These are phyloP conservation scores for Massarina eburnea DNA, from an alignment of 2,329 filamentous ascomycete species.

Conservation along the genomic window DNA sequence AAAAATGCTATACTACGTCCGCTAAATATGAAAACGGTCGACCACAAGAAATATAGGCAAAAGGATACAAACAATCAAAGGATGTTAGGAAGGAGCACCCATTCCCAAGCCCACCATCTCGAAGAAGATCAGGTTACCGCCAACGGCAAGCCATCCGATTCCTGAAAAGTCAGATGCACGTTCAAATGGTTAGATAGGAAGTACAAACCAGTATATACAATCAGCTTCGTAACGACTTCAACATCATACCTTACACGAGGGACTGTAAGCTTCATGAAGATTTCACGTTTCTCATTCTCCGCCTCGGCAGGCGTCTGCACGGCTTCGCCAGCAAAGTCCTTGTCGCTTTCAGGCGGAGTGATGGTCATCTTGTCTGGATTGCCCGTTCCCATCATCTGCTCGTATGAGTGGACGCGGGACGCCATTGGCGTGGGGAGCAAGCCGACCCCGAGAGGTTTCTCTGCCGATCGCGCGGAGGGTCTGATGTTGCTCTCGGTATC, in stretches of 20 bases:
- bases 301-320: constrained; percentile 29
- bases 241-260: constrained; percentile 94
- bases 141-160: constrained; percentile 80
- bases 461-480: constrained; percentile 26
- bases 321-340: constrained; percentile 34
- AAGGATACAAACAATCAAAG: background rate
- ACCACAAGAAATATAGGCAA: background rate
- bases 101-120: constrained; percentile 58
- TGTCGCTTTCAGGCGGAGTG: constrained; percentile 34
- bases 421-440: constrained; percentile 51
- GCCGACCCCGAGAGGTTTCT: constrained; percentile 45
- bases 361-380: constrained; percentile 23
- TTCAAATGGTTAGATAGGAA: background rate
- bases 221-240: constrained; percentile 95
- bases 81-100: constrained; percentile 8
- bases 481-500: constrained; percentile 19
- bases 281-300: constrained; percentile 56
- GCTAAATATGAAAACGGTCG: background rate
- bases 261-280: constrained; percentile 81
- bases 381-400: constrained; percentile 73
- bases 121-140: constrained; percentile 73
- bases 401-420: constrained; percentile 62
- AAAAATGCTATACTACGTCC: background rate
- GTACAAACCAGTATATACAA: constrained; percentile 83
- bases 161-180: constrained; percentile 53